Base-by-base conservation (phyloP, 2,329 filamentous ascomycete genomes). In the Lithohypha guttulata region DNA sequence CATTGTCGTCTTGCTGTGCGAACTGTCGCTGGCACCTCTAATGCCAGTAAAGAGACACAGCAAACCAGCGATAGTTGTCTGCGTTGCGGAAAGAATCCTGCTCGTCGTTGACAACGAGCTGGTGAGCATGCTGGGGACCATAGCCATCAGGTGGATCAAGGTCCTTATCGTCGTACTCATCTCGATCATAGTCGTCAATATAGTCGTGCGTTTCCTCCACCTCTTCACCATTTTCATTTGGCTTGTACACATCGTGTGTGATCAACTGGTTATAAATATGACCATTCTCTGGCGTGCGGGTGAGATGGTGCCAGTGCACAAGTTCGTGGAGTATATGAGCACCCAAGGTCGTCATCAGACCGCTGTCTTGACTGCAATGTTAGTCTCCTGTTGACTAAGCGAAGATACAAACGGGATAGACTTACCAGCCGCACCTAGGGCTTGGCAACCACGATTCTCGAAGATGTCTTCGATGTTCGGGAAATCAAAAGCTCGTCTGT, bases 41-140 rank as follows among this genome's bases (percentile, higher is more conserved):
- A 13, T 37, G 23, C 34, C 15, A 37, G 25, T 28, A 22, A 11
- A 19, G 17, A 3, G 17, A 20, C n/a, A 37, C 20, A 18, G 22
- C 18, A 18, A 23, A 29, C 34, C 34, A 30, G 8, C 23, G 17
- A 28, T 13, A 37, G 13, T 37, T 30, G 13, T 37, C 34, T 19
- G 34, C 34, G 13, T 37, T 37, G 11, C 18, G 15, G 13, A 19
- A 18, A 5, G 25, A 6, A 20, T 29, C 25, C n/a, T 17, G 14
- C 15, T 4, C 23, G 15, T 20, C 8, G 25, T 37, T 30, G n/a
- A 19, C 4, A 3, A 13, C 18, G 4, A 26, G 3, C 6, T 15
- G 3, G 4, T n/a, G 11, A 7, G 20, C 33, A 23, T 36, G n/a
- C 3, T 6, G 14, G 6, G 31, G 31, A 34, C 31, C 33, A 11